phyloP scores from a whole-genome alignment of 495 filamentous ascomycete species.

The Thozetella sp. region DNA sequence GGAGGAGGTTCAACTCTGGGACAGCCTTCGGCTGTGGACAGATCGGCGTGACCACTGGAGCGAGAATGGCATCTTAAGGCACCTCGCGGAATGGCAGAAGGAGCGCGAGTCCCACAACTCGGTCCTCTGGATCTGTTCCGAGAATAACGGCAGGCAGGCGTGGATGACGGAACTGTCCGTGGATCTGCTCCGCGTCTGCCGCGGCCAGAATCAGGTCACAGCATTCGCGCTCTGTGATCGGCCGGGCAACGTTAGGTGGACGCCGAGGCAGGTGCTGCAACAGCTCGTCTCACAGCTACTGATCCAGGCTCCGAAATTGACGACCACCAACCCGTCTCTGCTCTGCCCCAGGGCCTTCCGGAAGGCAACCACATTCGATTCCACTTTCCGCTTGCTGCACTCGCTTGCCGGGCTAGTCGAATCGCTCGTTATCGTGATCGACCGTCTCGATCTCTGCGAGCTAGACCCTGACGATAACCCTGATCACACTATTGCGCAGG shows the following conservation, averaged over 20 bases:
- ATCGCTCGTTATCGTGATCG: neutral
- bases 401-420: neutral
- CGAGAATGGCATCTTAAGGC: neutral
- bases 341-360: neutral
- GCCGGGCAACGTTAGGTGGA: neutral
- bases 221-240: constrained; percentile 4
- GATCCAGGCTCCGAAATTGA: neutral
- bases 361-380: neutral
- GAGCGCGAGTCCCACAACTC: neutral
- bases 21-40: neutral
- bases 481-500: neutral
- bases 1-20: neutral
- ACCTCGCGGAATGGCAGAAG: neutral
- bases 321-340: neutral
- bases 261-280: constrained; percentile 2
- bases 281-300: neutral
- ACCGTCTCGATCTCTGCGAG: neutral
- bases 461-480: neutral
- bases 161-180: constrained; percentile 2
- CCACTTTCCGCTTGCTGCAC: neutral
- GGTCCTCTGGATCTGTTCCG: neutral
- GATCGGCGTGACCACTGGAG: neutral
- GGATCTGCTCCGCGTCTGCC: constrained; percentile 1
- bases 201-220: neutral
- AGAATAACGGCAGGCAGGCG: neutral